Evolutionary conservation across 116 monocot genomes (phyloP).

Genomic region (Thalassia testudinum): DNA sequence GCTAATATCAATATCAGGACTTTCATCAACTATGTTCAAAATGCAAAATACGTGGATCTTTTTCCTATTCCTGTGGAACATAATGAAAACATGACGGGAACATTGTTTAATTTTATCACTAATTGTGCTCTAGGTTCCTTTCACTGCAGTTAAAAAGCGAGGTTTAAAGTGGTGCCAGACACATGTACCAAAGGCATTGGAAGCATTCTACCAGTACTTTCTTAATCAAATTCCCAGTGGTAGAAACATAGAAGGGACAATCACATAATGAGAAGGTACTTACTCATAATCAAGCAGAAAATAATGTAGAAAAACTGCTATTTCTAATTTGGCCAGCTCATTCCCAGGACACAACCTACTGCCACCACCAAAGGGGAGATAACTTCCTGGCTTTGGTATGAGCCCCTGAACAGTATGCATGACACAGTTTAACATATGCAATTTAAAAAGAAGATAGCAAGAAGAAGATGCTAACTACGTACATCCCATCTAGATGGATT

Average conservation of each 20-base stretch:
- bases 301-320: slow-evolving; percentile 77
- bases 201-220: not conserved
- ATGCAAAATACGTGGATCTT: no score
- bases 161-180: no score
- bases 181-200: no score
- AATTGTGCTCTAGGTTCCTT: no score
- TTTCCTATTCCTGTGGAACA: no score
- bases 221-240: not conserved
- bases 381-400: slow-evolving; percentile 50
- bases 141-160: not conserved
- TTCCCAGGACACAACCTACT: slow-evolving; percentile 83
- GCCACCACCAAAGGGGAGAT: slow-evolving; percentile 77
- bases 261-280: slow-evolving; percentile 9
- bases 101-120: no score
- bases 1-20: no score
- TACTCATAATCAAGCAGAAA: slow-evolving; percentile 82
- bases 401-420: slow-evolving; percentile 41
- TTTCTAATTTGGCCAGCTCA: slow-evolving; percentile 87
- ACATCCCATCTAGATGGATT: slow-evolving; percentile 95
- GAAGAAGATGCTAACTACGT: slow-evolving; percentile 9
- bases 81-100: no score
- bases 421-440: not conserved
- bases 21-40: no score
- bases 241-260: slow-evolving; percentile 1
- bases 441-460: not conserved